Base-by-base conservation (phyloP, 768 basidiomycete genomes). In the Termitomyces sp. region DNA sequence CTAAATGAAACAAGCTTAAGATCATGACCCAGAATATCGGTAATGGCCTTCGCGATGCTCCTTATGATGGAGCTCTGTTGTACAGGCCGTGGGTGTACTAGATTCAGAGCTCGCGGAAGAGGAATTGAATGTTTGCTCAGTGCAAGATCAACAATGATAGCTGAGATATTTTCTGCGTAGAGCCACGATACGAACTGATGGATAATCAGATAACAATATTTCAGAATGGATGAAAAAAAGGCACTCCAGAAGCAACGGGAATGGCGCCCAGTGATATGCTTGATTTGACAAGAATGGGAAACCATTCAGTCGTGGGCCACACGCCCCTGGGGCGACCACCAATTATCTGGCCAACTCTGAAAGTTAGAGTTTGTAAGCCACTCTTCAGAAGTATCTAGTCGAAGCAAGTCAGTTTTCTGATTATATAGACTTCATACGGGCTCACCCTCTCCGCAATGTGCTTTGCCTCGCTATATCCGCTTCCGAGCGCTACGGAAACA, bases 261-360 rank as follows among this genome's bases (percentile, higher is more conserved):
- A 74, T 57, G 3, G 58, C 65, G 16, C 68, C 68, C 26, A 72
- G 57, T 7, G 61, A 50, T 5, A 67, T 13, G 57, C 72, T 72
- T 6, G 74, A 72, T 55, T 75, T 74, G n/a, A 74, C 62, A 3
- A 75, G 62, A 46, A 72, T 71, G 0, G 76, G 74, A 12, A 77
- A 60, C 74, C 76, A 77, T 26, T 76, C 74, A 1, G 63, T 70
- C 7, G 66, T 68, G 3, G 72, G 64, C 76, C 76, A 78, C 10
- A 72, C 71, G 2, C 75, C 76, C 24, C 67, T 71, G 5, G 67
- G 67, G 1, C 12, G 18, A 1, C 70, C 70, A n/a, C 74, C 76
- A 37, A 65, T 64, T 22, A 77, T 67, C 59, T 77, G 76, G 3
- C 74, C 74, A 31, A 76, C 64, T 9, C 76, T 65, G 22, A 76